A percentile compares a stretch with the other conserved stretches of the same genome.
These are phyloP conservation scores for Pelomyxa schiedti DNA, from an alignment of 78 protist species.

Conservation along the genomic window DNA sequence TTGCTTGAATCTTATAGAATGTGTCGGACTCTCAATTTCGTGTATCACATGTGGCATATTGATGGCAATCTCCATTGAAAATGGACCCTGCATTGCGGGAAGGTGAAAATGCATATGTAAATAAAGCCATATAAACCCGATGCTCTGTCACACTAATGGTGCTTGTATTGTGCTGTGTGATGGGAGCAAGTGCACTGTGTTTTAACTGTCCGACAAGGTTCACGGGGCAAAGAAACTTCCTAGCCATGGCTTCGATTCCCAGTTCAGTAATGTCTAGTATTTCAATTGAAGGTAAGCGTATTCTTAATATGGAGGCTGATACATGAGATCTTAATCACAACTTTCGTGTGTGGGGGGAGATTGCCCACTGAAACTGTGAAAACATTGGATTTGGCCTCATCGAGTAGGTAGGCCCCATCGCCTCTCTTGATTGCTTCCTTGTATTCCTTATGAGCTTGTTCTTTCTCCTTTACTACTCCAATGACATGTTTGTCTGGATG, in stretches of 20 bases:
- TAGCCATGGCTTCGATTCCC: slow-evolving; percentile 38
- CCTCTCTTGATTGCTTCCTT: slow-evolving; percentile 50
- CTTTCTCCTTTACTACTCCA: slow-evolving; percentile 73
- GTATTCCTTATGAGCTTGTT: slow-evolving; percentile 59
- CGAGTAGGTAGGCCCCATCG: slow-evolving; percentile 67
- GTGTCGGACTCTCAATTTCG: neutral
- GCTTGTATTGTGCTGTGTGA: slow-evolving; percentile 10
- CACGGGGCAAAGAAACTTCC: slow-evolving; percentile 59
- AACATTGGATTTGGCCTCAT: slow-evolving; percentile 62
- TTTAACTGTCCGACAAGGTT: slow-evolving; percentile 54
- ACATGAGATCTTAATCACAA: too few relatives aligned
- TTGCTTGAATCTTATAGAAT: slow-evolving; percentile 4
- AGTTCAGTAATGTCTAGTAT: too few relatives aligned
- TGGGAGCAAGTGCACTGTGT: slow-evolving; percentile 1
- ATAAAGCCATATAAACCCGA: neutral
- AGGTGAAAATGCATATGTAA: too few relatives aligned
- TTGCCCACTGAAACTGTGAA: slow-evolving; percentile 68
- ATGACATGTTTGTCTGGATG: slow-evolving; percentile 32
- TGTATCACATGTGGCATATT: slow-evolving; percentile 34
- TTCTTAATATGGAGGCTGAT: too few relatives aligned
- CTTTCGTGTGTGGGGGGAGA: too few relatives aligned
- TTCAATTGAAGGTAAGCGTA: too few relatives aligned
- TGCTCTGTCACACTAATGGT: slow-evolving; percentile 5
- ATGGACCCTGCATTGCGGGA: too few relatives aligned
- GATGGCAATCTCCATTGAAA: neutral